Evolutionary conservation across 192 early-diverging fungal genomes (phyloP), one percentile per base, ranked within the genome.

Genomic region (Obelidium mucronatum): DNA sequence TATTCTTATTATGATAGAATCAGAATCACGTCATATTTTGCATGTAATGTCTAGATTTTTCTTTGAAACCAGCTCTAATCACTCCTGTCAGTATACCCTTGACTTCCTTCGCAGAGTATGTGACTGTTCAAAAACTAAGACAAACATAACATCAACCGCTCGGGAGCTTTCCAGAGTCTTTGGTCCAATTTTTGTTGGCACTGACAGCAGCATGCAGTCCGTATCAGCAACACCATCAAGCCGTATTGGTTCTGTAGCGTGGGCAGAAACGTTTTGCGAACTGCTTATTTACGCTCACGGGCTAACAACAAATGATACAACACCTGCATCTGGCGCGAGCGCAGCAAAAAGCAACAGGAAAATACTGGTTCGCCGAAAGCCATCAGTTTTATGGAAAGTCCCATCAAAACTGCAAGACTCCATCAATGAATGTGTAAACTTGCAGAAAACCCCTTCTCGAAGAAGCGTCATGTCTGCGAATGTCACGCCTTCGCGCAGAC

Each of bases 21-120:
- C 70, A 11, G 70, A 72, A 36, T 72, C 70, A 15, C 26, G 70
- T 17, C 70, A 72, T 22, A 54, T 59, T 37, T 55, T 72, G 55
- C 70, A 72, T 36, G 70, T 72, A 36, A 56, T 40, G 22, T 33
- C 39, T 15, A 13, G 35, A 2, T 65, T 30, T 11, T 65, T 36
- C 15, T 37, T 24, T 65, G 63, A 37, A 15, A 48, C 19, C 8
- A 19, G 36, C 24, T 15, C 24, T 33, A 34, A 65, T 15, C 33
- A 15, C 8, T 55, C 55, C 3, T 42, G 15, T 51, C 40, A 72
- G 70, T 72, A 59, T 59, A 72, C 51, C 70, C 51, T 72, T 22
- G 70, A 72, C 19, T 72, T 72, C 39, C 52, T 72, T n/a, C 70
- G 70, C 3, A 72, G 36, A 72, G 59, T 72, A n/a, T 72, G 70